Percentiles rank a stretch among this genome's conserved stretches.
phyloP scores from a whole-genome alignment of 495 filamentous ascomycete species.

The Xylaria longipes region DNA sequence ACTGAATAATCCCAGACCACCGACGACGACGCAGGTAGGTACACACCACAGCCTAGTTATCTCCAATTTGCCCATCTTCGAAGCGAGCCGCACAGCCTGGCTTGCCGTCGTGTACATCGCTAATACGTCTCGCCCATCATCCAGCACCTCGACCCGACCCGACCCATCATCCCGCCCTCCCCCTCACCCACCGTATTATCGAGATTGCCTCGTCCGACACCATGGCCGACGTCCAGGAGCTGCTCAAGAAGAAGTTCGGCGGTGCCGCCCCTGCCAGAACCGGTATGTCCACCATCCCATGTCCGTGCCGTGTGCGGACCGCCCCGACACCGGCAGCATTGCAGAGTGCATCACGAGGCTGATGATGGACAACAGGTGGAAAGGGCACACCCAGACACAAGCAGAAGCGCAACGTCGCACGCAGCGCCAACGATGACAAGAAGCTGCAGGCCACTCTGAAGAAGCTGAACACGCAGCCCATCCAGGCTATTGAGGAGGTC shows the following conservation, averaged over 20 bases:
- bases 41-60: not conserved
- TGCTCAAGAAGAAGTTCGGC: constrained; percentile 77
- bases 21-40: constrained; percentile 25
- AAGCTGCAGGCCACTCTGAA: constrained; percentile 94
- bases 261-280: constrained; percentile 69
- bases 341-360: constrained; percentile 20
- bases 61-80: constrained; percentile 10
- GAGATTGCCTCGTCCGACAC: constrained; percentile 38
- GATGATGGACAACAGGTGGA: constrained; percentile 59
- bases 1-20: constrained; percentile 24
- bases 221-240: constrained; percentile 72
- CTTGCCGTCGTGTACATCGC: constrained; percentile 1
- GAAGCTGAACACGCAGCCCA: constrained; percentile 96
- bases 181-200: not conserved
- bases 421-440: constrained; percentile 93
- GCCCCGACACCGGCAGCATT: constrained; percentile 11
- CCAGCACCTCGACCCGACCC: constrained; percentile 6
- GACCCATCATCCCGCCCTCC: constrained; percentile 22
- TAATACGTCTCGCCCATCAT: not conserved
- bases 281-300: constrained; percentile 62
- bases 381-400: constrained; percentile 98
- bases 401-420: constrained; percentile 96
- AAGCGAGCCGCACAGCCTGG: constrained; percentile 24
- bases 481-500: constrained; percentile 99
- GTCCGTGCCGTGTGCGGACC: constrained; percentile 17